Conservation (phyloP, 1,284 basidiomycete species). For the Pseudozyma tsukubaensis region DNA sequence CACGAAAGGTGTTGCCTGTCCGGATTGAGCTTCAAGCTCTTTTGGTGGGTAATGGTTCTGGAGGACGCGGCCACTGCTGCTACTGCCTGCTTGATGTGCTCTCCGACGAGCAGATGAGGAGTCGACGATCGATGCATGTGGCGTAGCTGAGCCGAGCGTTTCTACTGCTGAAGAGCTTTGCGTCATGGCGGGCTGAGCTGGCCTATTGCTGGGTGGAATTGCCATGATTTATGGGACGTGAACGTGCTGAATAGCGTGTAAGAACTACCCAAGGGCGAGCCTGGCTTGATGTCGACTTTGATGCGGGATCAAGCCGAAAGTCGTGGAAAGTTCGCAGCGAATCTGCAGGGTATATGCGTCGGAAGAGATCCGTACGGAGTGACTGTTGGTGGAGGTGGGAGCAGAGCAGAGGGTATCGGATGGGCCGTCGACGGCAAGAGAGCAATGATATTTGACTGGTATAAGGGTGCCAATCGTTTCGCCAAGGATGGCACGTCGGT, state of each 20-base stretch:
- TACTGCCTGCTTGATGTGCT: conserved; percentile 6
- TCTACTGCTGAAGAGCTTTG: background rate
- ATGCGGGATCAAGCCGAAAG: no score
- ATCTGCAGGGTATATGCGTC: no score
- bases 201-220: conserved; percentile 13
- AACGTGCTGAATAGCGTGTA: background rate
- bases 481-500: no score
- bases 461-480: no score
- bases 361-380: no score
- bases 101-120: conserved; percentile 9
- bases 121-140: conserved; percentile 20
- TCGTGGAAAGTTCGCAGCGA: no score
- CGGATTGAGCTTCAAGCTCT: conserved; percentile 14
- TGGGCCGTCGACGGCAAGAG: no score
- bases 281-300: no score
- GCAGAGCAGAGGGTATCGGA: no score
- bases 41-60: conserved; percentile 46
- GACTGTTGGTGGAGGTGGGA: no score
- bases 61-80: conserved; percentile 21
- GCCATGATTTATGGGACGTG: conserved; percentile 19
- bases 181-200: conserved; percentile 11
- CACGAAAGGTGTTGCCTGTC: conserved; percentile 4
- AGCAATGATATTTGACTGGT: no score
- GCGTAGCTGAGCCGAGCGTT: conserved; percentile 10
- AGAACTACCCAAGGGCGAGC: no score